Evolutionary conservation across 2,329 filamentous ascomycete species (phyloP).

Genomic region (Curvularia sp.): DNA sequence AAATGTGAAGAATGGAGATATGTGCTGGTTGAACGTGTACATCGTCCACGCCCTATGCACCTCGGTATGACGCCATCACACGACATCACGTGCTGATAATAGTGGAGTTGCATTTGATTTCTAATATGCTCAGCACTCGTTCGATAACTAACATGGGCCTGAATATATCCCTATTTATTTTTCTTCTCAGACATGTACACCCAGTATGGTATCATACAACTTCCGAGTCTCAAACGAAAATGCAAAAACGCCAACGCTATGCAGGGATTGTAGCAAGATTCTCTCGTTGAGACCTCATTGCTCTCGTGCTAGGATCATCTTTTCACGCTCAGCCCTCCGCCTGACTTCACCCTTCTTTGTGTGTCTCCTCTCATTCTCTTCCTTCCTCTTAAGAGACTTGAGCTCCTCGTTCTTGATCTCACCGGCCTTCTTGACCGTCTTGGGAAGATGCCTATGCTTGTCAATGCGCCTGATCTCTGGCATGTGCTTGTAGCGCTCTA

Average conservation of each 20-base stretch:
- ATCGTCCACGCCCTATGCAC: not conserved
- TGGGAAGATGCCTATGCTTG: conserved; percentile 88
- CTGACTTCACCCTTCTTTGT: conserved; percentile 80
- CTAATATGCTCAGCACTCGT: not conserved
- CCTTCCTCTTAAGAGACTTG: conserved; percentile 82
- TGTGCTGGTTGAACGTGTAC: not conserved
- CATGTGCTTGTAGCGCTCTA: conserved; percentile 90
- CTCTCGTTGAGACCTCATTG: conserved; percentile 53
- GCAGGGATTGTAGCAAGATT: conserved; percentile 23
- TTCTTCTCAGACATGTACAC: not conserved
- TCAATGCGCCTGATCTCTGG: conserved; percentile 91
- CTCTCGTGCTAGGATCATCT: conserved; percentile 80
- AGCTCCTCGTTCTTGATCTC: conserved; percentile 95
- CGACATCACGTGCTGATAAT: not conserved
- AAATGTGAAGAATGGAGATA: not conserved
- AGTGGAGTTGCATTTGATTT: not conserved
- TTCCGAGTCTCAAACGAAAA: not conserved
- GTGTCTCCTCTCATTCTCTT: conserved; percentile 95
- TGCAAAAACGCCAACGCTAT: conserved; percentile 46
- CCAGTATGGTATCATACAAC: not conserved
- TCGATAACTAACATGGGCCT: not conserved
- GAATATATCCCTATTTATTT: conserved; percentile 1
- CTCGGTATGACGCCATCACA: not conserved
- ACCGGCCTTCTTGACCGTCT: conserved; percentile 91
- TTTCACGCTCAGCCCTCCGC: conserved; percentile 82